These are phyloP conservation scores for Diaporthe sp. DNA, from an alignment of 2,329 filamentous ascomycete species.

Conservation along the genomic window DNA sequence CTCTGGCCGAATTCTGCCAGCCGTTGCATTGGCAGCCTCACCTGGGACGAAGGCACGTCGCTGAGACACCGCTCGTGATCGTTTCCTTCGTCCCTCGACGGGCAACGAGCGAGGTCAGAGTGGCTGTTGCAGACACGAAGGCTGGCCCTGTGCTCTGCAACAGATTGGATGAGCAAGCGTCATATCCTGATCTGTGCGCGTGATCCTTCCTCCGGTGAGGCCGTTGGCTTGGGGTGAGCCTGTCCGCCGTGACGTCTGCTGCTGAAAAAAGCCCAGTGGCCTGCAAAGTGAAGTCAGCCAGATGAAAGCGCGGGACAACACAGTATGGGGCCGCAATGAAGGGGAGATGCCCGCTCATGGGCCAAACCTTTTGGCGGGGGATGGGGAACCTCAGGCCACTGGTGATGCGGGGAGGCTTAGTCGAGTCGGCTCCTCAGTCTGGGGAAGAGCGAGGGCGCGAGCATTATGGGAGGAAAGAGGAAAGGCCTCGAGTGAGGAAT, in stretches of 20 bases:
- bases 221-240: conserved; percentile 38
- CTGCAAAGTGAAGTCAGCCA: conserved; percentile 26
- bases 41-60: neutral
- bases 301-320: neutral
- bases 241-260: conserved; percentile 33
- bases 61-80: neutral
- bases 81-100: neutral
- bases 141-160: neutral
- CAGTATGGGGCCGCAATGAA: neutral
- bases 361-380: conserved; percentile 11
- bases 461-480: conserved; percentile 31
- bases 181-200: conserved; percentile 27
- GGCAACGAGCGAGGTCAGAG: neutral
- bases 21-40: neutral
- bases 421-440: conserved; percentile 23
- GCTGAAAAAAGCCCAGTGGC: conserved; percentile 25
- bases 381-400: conserved; percentile 30
- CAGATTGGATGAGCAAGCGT: conserved; percentile 31
- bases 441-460: conserved; percentile 36
- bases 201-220: conserved; percentile 12
- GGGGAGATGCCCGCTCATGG: neutral
- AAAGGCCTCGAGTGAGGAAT: conserved; percentile 29
- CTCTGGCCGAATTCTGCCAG: too few species aligned
- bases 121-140: conserved; percentile 8
- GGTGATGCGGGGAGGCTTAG: conserved; percentile 30